Conservation (phyloP, 2,329 filamentous ascomycete genomes). For the Arthroderma sp. region DNA sequence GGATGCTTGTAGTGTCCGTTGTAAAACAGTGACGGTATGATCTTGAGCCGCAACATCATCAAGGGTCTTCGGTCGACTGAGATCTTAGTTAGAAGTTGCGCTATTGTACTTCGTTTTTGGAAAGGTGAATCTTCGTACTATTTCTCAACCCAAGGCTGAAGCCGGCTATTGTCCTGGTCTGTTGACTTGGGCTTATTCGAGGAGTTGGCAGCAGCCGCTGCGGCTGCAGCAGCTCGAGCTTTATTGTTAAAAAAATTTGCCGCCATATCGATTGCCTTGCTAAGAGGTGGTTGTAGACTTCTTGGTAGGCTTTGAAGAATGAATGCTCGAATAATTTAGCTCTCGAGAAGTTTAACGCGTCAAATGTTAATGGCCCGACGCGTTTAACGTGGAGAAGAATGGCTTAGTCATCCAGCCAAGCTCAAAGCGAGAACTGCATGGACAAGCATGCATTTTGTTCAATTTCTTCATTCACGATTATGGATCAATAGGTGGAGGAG, state of each 20-base stretch:
- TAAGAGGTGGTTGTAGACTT: too few species aligned
- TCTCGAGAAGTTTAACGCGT: too few species aligned
- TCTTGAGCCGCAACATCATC: slow-evolving; percentile 95
- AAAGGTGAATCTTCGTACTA: slow-evolving; percentile 47
- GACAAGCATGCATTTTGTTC: too few species aligned
- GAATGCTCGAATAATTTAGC: too few species aligned
- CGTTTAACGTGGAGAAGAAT: too few species aligned
- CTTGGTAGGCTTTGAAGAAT: too few species aligned
- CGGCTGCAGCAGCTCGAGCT: slow-evolving; percentile 60
- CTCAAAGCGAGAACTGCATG: too few species aligned
- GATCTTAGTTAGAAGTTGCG: slow-evolving; percentile 4
- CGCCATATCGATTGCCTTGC: slow-evolving; percentile 35
- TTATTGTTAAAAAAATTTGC: slow-evolving; percentile 93
- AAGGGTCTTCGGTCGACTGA: slow-evolving; percentile 80
- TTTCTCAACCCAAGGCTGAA: slow-evolving; percentile 98
- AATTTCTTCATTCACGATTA: too few species aligned
- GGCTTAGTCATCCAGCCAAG: too few species aligned
- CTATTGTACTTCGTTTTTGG: slow-evolving; percentile 2
- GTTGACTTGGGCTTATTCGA: slow-evolving; percentile 48
- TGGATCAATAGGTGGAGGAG: too few species aligned
- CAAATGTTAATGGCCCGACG: too few species aligned
- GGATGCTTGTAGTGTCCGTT: slow-evolving; percentile 82
- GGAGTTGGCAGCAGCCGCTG: slow-evolving; percentile 36
- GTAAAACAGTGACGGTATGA: slow-evolving; percentile 85
- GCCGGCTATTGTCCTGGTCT: slow-evolving; percentile 46